Base-by-base conservation (phyloP, 2,329 filamentous ascomycete species). In the Ophiosphaerella herpotricha region DNA sequence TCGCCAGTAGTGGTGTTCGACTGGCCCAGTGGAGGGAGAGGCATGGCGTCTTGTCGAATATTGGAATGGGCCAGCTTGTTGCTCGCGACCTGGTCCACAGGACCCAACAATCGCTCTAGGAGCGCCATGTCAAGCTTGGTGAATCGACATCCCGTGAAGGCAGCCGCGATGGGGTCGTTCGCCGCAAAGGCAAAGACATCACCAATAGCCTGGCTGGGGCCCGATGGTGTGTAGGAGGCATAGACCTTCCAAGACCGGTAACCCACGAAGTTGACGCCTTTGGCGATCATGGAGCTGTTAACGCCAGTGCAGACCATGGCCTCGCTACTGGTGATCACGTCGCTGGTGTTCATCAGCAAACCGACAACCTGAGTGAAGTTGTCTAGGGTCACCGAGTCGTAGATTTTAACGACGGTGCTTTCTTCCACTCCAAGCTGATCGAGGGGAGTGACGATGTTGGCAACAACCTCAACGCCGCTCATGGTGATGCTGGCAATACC, bases 311-410 rank as follows among this genome's bases (percentile, higher is more conserved):
- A 51, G 14, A 62, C 46, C 14, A 62, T 51, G 5, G 58, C 57
- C 18, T 62, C 49, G 11, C 46, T 52, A 8, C 14, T 31, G 42
- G 24, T 26, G 36, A 13, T 46, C 50, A 36, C 14, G 24, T 55
- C 49, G 21, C 58, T 58, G 38, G 48, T 61, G 26, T 61, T 62
- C 32, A 62, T 54, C 11, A 60, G 46, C 13, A 62, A 41, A 8
- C 59, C 59, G 7, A 52, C 52, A 3, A 60, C 57, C n/a, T 54
- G 49, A 13, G 60, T 60, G 31, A 62, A 62, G 9, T 45, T 41
- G 35, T 62, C 59, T 16, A 62, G 42, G 16, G 50, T 45, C 2
- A 57, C 50, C n/a, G 59, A 51, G 24, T 60, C 59, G 31, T 52
- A 62, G 18, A 36, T 32, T 9, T 42, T 29, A 5, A 16, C 43